Evolutionary conservation across 1,284 basidiomycete genomes (phyloP), one percentile per base, ranked within the genome.

Genomic region (Ceratobasidium sp.): DNA sequence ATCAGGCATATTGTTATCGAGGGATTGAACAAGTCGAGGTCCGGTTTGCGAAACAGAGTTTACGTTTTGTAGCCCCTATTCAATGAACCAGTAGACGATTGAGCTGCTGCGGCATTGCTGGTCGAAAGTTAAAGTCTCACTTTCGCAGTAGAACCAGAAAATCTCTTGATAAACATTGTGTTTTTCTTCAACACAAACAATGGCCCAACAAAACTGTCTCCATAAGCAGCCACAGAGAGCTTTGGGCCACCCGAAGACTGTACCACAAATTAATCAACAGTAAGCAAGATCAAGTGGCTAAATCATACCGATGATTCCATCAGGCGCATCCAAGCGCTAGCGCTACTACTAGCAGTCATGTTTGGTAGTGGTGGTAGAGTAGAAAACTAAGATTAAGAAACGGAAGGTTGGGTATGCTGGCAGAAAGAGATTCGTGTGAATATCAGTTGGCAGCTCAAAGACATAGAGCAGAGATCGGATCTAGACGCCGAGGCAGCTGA

Each of bases 381-480:
- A 26, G 35, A 18, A 52, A 35, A 35, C 35, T 50, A 49, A 26
- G 50, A 1, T 55, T 52, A 6, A 32, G 38, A 35, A 28, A 28
- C 16, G 7, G 43, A 11, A 23, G 28, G 43, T n/a, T 26, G 26
- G 38, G 43, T 21, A 21, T 30, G 23, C 47, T 67, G 38, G 50
- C 50, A 21, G 35, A 13, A 50, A 44, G 64, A 28, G 49, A 67
- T 55, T 67, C 64, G 64, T 67, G 64, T 54, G 64, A 67, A 67
- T 55, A 38, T 44, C 62, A 55, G 35, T 55, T 43, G 50, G n/a
- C 49, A 67, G 38, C 64, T 9, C 35, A 38, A 35, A 54, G 32
- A 55, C 64, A 67, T 67, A 55, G 50, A 55, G 47, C 35, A 66
- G 64, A 44, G 64, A 67, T 67, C 64, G 50, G 49, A 67, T 67